Conservation (phyloP, 768 basidiomycete species). For the Pholiota microspora region DNA sequence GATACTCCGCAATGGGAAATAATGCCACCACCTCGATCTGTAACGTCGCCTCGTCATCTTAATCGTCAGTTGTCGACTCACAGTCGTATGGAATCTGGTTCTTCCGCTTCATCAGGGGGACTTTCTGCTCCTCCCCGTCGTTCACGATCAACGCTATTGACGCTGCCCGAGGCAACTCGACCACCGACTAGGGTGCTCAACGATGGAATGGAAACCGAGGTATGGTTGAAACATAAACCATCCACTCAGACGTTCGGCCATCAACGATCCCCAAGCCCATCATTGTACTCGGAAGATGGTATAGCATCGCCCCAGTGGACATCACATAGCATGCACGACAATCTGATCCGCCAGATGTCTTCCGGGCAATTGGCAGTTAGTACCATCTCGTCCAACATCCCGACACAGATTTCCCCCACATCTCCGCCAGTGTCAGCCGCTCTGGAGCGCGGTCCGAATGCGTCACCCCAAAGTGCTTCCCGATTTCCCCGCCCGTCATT, state of each 20-base stretch:
- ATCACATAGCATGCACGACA: neutral
- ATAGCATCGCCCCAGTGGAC: neutral
- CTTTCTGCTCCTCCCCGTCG: conserved; percentile 38
- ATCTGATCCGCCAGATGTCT: neutral
- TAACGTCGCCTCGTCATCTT: conserved; percentile 3
- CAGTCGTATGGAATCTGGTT: conserved; percentile 24
- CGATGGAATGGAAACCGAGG: neutral
- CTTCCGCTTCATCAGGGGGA: conserved; percentile 20
- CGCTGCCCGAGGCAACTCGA: conserved; percentile 1
- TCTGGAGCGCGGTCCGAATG: neutral
- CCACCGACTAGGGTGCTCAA: neutral
- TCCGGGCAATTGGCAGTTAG: neutral
- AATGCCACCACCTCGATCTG: conserved; percentile 18
- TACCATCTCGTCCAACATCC: neutral
- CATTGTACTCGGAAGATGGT: conserved; percentile 1
- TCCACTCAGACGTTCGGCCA: conserved; percentile 20
- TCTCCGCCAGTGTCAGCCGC: neutral
- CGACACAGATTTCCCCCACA: neutral
- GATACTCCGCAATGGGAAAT: conserved; percentile 22
- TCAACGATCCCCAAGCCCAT: conserved; percentile 5
- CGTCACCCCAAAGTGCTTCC: neutral
- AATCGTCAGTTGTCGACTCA: conserved; percentile 15
- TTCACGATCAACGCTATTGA: conserved; percentile 7
- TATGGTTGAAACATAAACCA: conserved; percentile 14
- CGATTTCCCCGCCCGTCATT: neutral